phyloP scores from a whole-genome alignment of 2,329 filamentous ascomycete species.

The Colletotrichum chrysophilum region DNA sequence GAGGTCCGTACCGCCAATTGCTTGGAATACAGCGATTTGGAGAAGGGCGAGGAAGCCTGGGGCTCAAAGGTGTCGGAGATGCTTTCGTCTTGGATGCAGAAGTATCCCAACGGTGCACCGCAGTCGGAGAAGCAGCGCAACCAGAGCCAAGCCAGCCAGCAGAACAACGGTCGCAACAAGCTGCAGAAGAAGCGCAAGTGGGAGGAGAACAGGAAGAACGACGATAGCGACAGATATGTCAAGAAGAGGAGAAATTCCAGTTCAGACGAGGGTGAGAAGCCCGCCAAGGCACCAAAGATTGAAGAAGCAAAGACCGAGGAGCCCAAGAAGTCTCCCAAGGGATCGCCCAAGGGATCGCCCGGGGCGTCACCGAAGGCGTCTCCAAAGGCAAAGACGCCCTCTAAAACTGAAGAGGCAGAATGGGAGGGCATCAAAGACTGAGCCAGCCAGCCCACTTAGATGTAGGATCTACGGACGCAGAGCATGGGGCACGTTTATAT shows the following conservation, averaged over 20 bases:
- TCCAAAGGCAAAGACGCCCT: slow-evolving; percentile 7
- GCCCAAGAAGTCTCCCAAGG: neutral
- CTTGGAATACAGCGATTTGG: slow-evolving; percentile 79
- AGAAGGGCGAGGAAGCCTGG: slow-evolving; percentile 81
- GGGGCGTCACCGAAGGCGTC: slow-evolving; percentile 2
- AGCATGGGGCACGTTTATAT: neutral
- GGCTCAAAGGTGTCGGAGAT: slow-evolving; percentile 69
- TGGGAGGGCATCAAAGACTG: slow-evolving; percentile 25
- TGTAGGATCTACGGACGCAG: neutral
- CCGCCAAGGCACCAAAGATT: slow-evolving; percentile 2
- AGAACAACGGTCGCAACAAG: slow-evolving; percentile 17
- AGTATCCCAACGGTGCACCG: slow-evolving; percentile 27
- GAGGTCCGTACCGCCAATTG: slow-evolving; percentile 72
- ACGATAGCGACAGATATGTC: neutral
- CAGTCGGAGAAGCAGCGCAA: slow-evolving; percentile 23
- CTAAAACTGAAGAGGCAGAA: slow-evolving; percentile 19
- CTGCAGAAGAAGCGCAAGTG: slow-evolving; percentile 22
- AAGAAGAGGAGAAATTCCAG: slow-evolving; percentile 21
- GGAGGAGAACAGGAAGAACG: slow-evolving; percentile 1
- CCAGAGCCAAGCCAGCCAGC: slow-evolving; percentile 5
- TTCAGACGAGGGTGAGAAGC: slow-evolving; percentile 18
- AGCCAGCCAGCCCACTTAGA: neutral
- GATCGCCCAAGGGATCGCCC: neutral
- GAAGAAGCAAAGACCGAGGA: neutral
- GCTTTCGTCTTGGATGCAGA: slow-evolving; percentile 46